Conservation (phyloP, 2,329 filamentous ascomycete genomes). For the Phialemonium atrogriseum region DNA sequence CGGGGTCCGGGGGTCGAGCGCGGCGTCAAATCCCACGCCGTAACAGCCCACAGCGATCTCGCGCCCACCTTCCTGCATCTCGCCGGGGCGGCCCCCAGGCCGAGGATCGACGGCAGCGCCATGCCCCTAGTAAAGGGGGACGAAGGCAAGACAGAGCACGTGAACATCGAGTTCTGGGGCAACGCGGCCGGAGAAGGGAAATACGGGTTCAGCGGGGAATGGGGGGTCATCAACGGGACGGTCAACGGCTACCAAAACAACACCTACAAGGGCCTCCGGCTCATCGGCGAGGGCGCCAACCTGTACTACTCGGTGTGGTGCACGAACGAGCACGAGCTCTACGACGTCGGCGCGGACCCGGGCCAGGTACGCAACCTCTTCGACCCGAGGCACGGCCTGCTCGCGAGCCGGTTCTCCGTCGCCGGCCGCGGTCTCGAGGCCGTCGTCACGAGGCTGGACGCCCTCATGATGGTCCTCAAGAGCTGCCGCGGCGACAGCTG, state of each 20-base stretch:
- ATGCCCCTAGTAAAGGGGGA: constrained; percentile 23
- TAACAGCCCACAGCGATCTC: constrained; percentile 36
- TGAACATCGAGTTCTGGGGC: constrained; percentile 46
- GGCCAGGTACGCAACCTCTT: not conserved
- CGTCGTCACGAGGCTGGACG: too few relatives aligned
- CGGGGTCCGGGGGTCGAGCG: constrained; percentile 31
- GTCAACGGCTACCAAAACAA: constrained; percentile 26
- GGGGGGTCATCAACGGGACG: not conserved
- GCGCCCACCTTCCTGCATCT: constrained; percentile 34
- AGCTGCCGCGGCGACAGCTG: too few relatives aligned
- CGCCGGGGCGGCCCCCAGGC: constrained; percentile 13
- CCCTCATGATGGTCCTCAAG: too few relatives aligned
- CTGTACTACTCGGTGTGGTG: constrained; percentile 51
- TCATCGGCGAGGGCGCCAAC: constrained; percentile 38
- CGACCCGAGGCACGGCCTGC: not conserved
- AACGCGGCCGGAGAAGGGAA: constrained; percentile 14
- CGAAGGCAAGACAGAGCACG: constrained; percentile 31
- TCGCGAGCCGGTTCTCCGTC: not conserved
- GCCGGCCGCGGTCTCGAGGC: too few relatives aligned
- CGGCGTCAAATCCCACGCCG: constrained; percentile 20
- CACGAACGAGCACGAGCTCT: constrained; percentile 40
- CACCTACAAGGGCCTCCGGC: constrained; percentile 45
- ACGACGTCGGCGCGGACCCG: constrained; percentile 21
- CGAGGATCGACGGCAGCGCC: constrained; percentile 31
- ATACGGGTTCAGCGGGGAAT: constrained; percentile 8